Base-by-base conservation (phyloP, 2,329 filamentous ascomycete genomes). In the Didymella segeticola region DNA sequence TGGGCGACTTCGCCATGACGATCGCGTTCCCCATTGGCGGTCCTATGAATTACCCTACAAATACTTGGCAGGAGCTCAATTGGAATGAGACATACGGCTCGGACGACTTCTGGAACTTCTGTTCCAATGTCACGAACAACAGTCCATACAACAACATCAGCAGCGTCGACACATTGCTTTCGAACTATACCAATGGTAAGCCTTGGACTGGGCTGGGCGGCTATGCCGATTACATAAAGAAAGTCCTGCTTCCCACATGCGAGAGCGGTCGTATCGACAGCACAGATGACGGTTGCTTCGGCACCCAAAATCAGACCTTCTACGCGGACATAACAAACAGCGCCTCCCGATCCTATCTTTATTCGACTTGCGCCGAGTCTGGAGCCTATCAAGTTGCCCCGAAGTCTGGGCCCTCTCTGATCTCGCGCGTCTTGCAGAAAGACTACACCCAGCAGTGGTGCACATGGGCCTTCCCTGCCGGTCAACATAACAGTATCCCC, bases 391-490 rank as follows among this genome's bases (percentile, higher is more conserved):
- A 83, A 66, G 75, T 76, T 10, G 80, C 81, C 0, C 75, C 78
- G 0, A 64, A 73, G 17, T 62, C 73, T 6, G 77, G 77, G 0
- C 80, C 80, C 0, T 75, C 75, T 1, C 70, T 84, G 2, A 70
- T 84, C 15, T 81, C 79, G 1, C 75, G 79, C 5, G 78, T 79
- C 0, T 59, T 83, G 4, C 73, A 80, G 41, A 73, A 74, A 8
- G 70, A 76, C 33, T 83, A 83, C 65, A 83, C 80, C 30, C 81
- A 82, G 58, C 78, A 83, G 65, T 83, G 81, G 80, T 83, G 82
- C 59, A 76, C 62, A n/a, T 81, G 81, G 80, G 79, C 81, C 1
- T 84, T 83, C 57, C 78, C 80, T 1, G 55, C 72, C 1, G 81
- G 81, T 0, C 46, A 73, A 22, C 74, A 78, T 67, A 82, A 80